Evolutionary conservation across 2,329 filamentous ascomycete species (phyloP), one percentile per base, ranked within the genome.

Genomic region (Colletotrichum euphorbiae): DNA sequence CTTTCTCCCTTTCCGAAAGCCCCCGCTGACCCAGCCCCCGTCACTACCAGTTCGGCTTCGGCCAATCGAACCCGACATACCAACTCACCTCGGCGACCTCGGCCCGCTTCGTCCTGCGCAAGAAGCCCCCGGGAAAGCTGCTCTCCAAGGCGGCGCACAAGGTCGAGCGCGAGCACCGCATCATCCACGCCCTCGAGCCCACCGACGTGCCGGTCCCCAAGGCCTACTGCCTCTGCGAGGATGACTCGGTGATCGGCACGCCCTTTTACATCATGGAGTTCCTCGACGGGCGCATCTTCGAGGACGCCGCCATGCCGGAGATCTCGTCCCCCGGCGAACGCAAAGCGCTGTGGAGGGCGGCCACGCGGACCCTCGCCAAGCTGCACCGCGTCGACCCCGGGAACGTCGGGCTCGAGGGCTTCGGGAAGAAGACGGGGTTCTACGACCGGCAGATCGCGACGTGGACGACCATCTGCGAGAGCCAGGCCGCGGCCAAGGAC

Each of bases 261-360:
- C 88, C 94, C 6, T 99, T 98, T 80, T 98, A 99, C 82, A 90
- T 98, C 76, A 98, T 99, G 96, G 90, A 93, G 78, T 98, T 96
- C 78, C 85, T 98, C 69, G 92, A 97, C 76, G 96, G 96, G 19
- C 90, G 96, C 75, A 97, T 98, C 80, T 93, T 98, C 76, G 93
- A 95, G 75, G 93, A 98, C 79, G 91, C 94, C 48, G 84, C 90
- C 36, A 90, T 98, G 77, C 94, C 93, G 2, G 91, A 84, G 12
- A 88, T 93, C 12, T 28, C 40, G n/a, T 85, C 85, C 28, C 80
- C 91, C 0, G 84, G 84, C 45, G 91, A 97, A 72, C 87, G 95
- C 68, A 88, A 82, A 36, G 87, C 88, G 74, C 91, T 98, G 89
- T 98, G 95, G 95, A 88, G 88, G 74, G 92, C 91, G 71, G 95